Percentiles rank a stretch among this genome's conserved stretches.
Evolutionary conservation across 148 eudicot genomes (phyloP).

Genomic region (Amaranthus hypochondriacus): DNA sequence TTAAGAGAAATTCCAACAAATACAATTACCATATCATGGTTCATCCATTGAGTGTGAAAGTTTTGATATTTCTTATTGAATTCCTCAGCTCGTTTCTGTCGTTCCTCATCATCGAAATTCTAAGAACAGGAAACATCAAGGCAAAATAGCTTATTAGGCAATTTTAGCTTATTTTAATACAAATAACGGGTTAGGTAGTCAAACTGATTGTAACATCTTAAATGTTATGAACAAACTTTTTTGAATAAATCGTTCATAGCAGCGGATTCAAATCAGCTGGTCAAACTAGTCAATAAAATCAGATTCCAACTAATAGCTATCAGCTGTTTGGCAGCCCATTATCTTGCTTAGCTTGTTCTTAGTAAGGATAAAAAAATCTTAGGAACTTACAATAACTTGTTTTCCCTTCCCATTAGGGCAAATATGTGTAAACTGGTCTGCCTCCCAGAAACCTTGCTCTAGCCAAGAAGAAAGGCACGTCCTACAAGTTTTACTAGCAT

Average conservation of each 20-base stretch:
- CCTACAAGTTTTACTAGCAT: slow-evolving; percentile 8
- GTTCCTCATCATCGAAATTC: neutral
- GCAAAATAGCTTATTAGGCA: too few species aligned
- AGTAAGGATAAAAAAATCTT: neutral
- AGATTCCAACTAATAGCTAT: neutral
- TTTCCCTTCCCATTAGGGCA: slow-evolving; percentile 6
- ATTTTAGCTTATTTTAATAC: too few species aligned
- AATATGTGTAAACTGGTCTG: slow-evolving; percentile 6
- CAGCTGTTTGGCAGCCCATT: neutral
- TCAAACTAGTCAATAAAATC: too few species aligned
- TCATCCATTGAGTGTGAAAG: neutral
- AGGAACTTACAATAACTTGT: neutral
- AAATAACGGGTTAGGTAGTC: too few species aligned
- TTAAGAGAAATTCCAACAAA: too few species aligned
- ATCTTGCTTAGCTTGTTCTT: too few species aligned
- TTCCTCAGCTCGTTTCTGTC: neutral
- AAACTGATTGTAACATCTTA: too few species aligned
- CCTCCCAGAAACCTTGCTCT: neutral
- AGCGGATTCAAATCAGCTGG: neutral
- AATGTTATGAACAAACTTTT: too few species aligned
- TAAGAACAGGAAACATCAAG: slow-evolving; percentile 1
- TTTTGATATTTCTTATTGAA: neutral
- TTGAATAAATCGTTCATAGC: neutral
- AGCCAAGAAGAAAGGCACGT: slow-evolving; percentile 20
- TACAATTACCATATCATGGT: slow-evolving; percentile 14